Evolutionary conservation across 192 early-diverging fungal species (phyloP).

Genomic region (Coemansia sp.): DNA sequence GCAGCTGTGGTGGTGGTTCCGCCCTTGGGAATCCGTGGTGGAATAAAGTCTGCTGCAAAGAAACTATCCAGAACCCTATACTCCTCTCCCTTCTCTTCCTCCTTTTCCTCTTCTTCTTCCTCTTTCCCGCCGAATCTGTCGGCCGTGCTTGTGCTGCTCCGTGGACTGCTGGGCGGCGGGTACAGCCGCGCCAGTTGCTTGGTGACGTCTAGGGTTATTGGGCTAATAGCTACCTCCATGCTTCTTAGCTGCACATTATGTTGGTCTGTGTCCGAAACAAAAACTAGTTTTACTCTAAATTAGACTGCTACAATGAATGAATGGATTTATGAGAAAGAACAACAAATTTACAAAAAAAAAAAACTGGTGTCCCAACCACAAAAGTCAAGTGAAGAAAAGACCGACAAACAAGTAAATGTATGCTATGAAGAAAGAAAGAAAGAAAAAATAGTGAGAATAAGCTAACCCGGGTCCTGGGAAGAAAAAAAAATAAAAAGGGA

Average conservation of each 20-base stretch:
- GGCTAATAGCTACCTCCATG: slow-evolving; percentile 48
- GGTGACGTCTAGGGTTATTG: slow-evolving; percentile 46
- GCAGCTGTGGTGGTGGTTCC: neutral
- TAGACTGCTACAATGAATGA: neutral
- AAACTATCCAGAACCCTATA: slow-evolving; percentile 34
- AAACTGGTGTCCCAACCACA: too few relatives aligned
- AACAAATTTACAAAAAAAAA: too few relatives aligned
- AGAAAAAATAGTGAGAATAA: too few relatives aligned
- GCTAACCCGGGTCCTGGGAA: too few relatives aligned
- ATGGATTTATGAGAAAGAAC: too few relatives aligned
- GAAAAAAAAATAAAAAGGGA: too few relatives aligned
- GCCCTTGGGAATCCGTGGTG: slow-evolving; percentile 10
- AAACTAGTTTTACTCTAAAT: neutral
- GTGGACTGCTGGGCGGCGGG: slow-evolving; percentile 9
- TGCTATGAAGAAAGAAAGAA: too few relatives aligned
- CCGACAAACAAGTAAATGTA: too few relatives aligned
- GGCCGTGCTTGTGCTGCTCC: neutral
- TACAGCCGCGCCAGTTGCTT: slow-evolving; percentile 39
- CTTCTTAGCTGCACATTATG: slow-evolving; percentile 2
- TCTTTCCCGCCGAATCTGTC: neutral
- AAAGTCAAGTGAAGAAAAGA: too few relatives aligned
- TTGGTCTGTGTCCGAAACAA: slow-evolving; percentile 1
- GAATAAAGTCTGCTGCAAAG: slow-evolving; percentile 54
- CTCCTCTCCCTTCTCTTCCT: too few relatives aligned
- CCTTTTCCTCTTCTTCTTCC: too few relatives aligned